Evolutionary conservation across 164 flowering plant species (phyloP).

Genomic region (Cinnamomum micranthum): DNA sequence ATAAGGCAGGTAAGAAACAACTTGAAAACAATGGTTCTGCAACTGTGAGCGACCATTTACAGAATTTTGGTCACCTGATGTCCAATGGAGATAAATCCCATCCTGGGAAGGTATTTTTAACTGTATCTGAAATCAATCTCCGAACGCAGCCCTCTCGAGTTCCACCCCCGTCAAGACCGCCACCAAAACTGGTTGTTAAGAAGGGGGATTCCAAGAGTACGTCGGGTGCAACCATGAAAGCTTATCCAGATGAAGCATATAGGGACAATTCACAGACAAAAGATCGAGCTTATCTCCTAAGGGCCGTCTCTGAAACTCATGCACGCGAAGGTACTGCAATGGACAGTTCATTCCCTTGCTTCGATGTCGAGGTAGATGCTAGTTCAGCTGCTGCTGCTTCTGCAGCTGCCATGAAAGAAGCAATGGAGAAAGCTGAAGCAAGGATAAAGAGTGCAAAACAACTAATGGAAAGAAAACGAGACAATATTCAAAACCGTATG

Average conservation of each 20-base stretch:
- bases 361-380: conserved; percentile 75
- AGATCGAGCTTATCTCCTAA: too few relatives aligned
- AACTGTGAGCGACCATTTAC: neutral
- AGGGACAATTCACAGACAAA: neutral
- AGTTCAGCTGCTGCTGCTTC: conserved; percentile 64
- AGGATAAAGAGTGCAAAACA: conserved; percentile 59
- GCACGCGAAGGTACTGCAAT: conserved; percentile 25
- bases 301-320: conserved; percentile 17
- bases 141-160: conserved; percentile 64
- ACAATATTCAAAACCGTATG: conserved; percentile 25
- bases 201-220: conserved; percentile 24
- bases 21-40: neutral
- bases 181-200: conserved; percentile 48
- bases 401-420: conserved; percentile 70
- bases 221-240: conserved; percentile 20
- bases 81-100: conserved; percentile 21
- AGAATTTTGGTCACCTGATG: conserved; percentile 1
- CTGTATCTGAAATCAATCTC: conserved; percentile 65
- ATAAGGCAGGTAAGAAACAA: conserved; percentile 5
- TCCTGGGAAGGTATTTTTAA: conserved; percentile 32
- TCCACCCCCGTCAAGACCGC: conserved; percentile 88
- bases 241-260: neutral
- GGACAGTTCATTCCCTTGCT: conserved; percentile 46
- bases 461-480: conserved; percentile 47
- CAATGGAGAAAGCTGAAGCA: conserved; percentile 65